Evolutionary conservation across 179 eudicot genomes (phyloP).

Genomic region (Gypsophila paniculata): DNA sequence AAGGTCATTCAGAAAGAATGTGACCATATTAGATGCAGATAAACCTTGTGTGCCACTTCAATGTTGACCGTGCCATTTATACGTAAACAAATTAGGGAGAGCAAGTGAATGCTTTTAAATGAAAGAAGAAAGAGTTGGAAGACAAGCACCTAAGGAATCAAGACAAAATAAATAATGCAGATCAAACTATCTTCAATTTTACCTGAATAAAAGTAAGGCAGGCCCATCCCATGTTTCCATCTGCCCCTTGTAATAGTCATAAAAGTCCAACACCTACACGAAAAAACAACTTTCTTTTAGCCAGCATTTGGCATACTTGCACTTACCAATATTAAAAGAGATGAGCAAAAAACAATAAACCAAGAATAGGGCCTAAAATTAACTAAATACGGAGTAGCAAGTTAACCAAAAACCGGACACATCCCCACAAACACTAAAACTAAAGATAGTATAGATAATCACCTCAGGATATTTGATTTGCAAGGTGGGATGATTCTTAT

Average conservation of each 20-base stretch:
- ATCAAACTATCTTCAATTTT: slow-evolving; percentile 9
- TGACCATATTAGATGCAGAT: neutral
- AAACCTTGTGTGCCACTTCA: neutral
- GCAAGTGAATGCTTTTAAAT: neutral
- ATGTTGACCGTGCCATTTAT: slow-evolving; percentile 4
- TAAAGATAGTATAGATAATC: neutral
- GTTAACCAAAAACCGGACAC: neutral
- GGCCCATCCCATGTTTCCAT: slow-evolving; percentile 99
- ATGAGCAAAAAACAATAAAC: neutral
- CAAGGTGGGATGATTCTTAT: slow-evolving; percentile 94
- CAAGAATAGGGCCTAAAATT: neutral
- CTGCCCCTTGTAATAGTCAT: slow-evolving; percentile 96
- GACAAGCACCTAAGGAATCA: slow-evolving; percentile 5
- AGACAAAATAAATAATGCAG: neutral
- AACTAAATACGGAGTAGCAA: neutral
- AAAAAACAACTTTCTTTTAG: slow-evolving; percentile 21
- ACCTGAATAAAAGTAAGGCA: slow-evolving; percentile 96
- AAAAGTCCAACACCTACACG: slow-evolving; percentile 74
- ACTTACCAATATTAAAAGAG: too few relatives aligned
- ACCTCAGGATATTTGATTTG: slow-evolving; percentile 94
- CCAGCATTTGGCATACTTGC: slow-evolving; percentile 9
- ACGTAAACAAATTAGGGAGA: slow-evolving; percentile 2
- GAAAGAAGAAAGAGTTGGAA: slow-evolving; percentile 6
- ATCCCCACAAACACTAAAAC: slow-evolving; percentile 3
- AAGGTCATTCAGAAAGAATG: neutral